Conservation (phyloP, 2,329 filamentous ascomycete genomes). For the Pseudogymnoascus sp. region DNA sequence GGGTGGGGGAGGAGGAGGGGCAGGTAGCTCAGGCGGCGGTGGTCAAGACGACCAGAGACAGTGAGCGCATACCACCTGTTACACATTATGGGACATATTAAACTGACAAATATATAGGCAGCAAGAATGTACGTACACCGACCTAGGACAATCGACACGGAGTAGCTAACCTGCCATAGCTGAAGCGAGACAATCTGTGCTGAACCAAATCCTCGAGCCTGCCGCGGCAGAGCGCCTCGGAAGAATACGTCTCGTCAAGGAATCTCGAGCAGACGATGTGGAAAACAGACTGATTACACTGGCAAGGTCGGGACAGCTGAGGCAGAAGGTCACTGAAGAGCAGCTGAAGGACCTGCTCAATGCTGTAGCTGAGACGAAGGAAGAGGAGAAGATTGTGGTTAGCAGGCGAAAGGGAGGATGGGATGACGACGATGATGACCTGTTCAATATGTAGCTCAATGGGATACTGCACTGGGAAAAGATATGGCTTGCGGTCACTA, state of each 20-base stretch:
- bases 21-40: constrained; percentile 39
- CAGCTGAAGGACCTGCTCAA: constrained; percentile 89
- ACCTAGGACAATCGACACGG: background rate
- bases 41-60: constrained; percentile 56
- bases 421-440: constrained; percentile 74
- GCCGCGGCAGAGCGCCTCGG: constrained; percentile 88
- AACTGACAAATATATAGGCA: constrained; percentile 28
- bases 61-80: constrained; percentile 34
- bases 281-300: constrained; percentile 92
- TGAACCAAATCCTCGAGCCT: constrained; percentile 89
- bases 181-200: constrained; percentile 67
- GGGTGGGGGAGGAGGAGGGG: constrained; percentile 42
- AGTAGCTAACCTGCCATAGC: constrained; percentile 30
- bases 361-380: constrained; percentile 71
- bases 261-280: constrained; percentile 77
- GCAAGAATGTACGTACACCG: constrained; percentile 35
- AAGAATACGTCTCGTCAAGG: constrained; percentile 92
- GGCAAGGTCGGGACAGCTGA: constrained; percentile 77
- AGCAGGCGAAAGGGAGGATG: constrained; percentile 74
- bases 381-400: constrained; percentile 78
- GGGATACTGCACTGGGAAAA: background rate
- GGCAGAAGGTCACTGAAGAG: constrained; percentile 79
- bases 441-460: constrained; percentile 48
- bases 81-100: constrained; percentile 16
- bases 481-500: background rate